phyloP scores from a whole-genome alignment of 2,329 filamentous ascomycete genomes.

The Rhinocladiella mackenziei region DNA sequence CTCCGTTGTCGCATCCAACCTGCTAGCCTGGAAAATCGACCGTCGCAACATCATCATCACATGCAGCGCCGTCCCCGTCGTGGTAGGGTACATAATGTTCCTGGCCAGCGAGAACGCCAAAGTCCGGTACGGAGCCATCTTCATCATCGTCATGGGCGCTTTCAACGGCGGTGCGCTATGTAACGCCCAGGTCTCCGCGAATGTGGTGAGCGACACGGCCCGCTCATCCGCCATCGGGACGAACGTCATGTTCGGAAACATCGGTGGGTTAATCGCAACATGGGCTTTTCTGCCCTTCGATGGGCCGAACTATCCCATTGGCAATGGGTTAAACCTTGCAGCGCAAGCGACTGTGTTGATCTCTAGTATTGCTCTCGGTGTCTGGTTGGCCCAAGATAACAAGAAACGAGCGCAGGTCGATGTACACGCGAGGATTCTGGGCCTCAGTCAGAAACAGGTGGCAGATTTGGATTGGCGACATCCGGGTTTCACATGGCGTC shows the following conservation, averaged over 20 bases:
- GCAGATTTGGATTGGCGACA: conserved; percentile 64
- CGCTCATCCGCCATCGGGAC: conserved; percentile 63
- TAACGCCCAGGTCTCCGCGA: conserved; percentile 65
- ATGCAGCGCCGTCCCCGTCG: conserved; percentile 57
- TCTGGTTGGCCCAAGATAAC: conserved; percentile 64
- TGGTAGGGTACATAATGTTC: conserved; percentile 69
- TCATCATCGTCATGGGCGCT: conserved; percentile 62
- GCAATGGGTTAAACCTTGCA: conserved; percentile 67
- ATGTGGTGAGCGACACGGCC: conserved; percentile 68
- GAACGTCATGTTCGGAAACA: conserved; percentile 67
- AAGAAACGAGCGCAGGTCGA: conserved; percentile 52
- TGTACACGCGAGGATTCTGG: conserved; percentile 54
- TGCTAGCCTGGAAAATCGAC: conserved; percentile 59
- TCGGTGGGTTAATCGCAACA: conserved; percentile 65
- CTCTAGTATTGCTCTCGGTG: conserved; percentile 45
- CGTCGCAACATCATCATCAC: conserved; percentile 59
- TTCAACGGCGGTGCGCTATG: conserved; percentile 62
- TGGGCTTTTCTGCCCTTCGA: conserved; percentile 65
- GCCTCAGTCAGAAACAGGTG: conserved; percentile 51
- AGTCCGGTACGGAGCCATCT: conserved; percentile 67
- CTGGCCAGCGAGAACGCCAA: conserved; percentile 51
- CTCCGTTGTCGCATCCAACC: conserved; percentile 60
- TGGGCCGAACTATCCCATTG: conserved; percentile 63
- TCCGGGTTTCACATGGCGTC: conserved; percentile 61
- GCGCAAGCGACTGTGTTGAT: conserved; percentile 56